Evolutionary conservation across 2,329 filamentous ascomycete species (phyloP).

Genomic region (Didymella exigua): DNA sequence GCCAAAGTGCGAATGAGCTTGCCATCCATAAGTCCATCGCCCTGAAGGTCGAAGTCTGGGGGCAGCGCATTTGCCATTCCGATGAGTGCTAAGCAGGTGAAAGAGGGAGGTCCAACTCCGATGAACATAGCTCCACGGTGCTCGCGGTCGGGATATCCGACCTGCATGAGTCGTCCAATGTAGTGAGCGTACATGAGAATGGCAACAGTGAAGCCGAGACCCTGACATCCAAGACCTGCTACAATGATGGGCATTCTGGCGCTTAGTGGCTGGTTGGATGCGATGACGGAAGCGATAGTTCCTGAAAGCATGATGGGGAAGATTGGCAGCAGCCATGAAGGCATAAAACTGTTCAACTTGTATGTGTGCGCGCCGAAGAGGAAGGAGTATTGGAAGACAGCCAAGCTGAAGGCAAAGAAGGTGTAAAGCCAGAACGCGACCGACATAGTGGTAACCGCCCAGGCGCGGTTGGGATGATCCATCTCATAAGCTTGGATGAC

Average conservation of each 20-base stretch:
- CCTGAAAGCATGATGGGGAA: slow-evolving; percentile 77
- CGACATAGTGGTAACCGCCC: slow-evolving; percentile 49
- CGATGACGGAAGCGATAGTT: slow-evolving; percentile 71
- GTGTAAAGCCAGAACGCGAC: slow-evolving; percentile 54
- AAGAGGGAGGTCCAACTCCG: slow-evolving; percentile 74
- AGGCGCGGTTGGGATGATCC: slow-evolving; percentile 49
- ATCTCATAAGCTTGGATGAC: slow-evolving; percentile 40
- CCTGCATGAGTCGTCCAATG: slow-evolving; percentile 72
- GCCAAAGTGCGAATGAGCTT: slow-evolving; percentile 53
- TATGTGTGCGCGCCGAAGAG: slow-evolving; percentile 67
- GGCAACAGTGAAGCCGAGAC: slow-evolving; percentile 70
- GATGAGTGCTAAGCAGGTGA: slow-evolving; percentile 72
- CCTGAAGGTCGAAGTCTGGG: slow-evolving; percentile 54
- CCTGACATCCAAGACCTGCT: slow-evolving; percentile 71
- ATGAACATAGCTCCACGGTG: slow-evolving; percentile 75
- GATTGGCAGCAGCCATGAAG: slow-evolving; percentile 74
- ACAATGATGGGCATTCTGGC: slow-evolving; percentile 67
- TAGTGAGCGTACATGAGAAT: slow-evolving; percentile 76
- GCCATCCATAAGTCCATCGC: slow-evolving; percentile 54
- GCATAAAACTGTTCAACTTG: slow-evolving; percentile 71
- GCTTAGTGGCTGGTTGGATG: slow-evolving; percentile 62
- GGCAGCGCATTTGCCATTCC: slow-evolving; percentile 66
- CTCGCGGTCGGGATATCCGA: slow-evolving; percentile 66
- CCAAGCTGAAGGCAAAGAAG: slow-evolving; percentile 48
- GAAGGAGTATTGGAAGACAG: slow-evolving; percentile 62